Evolutionary conservation across 1,284 basidiomycete species (phyloP), one percentile per base, ranked within the genome.

Genomic region (Marasmius oreades): DNA sequence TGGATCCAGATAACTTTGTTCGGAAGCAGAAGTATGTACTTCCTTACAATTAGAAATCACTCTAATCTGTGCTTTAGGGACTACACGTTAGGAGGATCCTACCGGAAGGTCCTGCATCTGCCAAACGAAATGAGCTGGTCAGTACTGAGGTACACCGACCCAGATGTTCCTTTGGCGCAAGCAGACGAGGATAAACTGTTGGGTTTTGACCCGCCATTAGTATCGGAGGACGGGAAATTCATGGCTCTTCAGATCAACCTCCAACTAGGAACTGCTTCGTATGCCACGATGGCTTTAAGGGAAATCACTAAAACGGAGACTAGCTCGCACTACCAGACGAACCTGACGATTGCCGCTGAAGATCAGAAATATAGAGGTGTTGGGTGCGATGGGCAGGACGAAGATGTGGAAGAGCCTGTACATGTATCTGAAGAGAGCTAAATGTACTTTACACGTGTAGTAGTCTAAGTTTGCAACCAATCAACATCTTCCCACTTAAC

Each of bases 221-320:
- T 82, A 33, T 78, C 80, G 12, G 82, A 84, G 59, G 79, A 85
- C 58, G 93, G 92, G 46, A 89, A 84, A 64, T 95, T 95, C 70
- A 75, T 86, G 67, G 94, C 95, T 1, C 73, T 97, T 36, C 93
- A 94, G 67, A 84, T 97, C 55, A 75, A 85, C 51, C 73, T 96
- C 57, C 84, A 81, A 12, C 79, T 98, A 20, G 92, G 91, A 22
- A 92, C 92, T 3, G 89, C 92, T 2, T 90, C 92, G 2, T 98
- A 96, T 70, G 95, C 95, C 1, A 98, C 95, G 3, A 98, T 98
- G 95, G 94, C 94, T 3, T 70, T 98, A 61, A 84, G 95, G 46
- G 93, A 96, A 71, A 85, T 96, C 45, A 96, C 93, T 12, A 94
- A 95, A 73, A 90, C 89, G 39, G 93, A 95, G 66, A 97, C 94